These are phyloP conservation scores for Sarcodon sp. DNA, from an alignment of 768 basidiomycete genomes.

Conservation along the genomic window DNA sequence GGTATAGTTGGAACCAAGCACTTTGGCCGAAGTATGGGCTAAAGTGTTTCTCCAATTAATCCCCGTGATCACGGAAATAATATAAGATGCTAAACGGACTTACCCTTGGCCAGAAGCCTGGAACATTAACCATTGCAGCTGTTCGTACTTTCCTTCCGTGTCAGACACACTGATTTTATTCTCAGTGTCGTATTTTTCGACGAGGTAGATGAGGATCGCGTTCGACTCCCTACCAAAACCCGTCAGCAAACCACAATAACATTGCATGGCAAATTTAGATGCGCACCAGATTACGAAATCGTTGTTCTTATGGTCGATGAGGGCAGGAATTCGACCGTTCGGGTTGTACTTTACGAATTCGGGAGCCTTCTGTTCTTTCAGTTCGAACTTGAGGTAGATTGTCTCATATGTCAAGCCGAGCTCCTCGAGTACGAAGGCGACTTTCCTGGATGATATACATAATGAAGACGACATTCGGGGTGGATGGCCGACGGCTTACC, in stretches of 20 bases:
- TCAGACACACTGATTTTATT: slow-evolving; percentile 14
- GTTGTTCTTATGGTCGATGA: slow-evolving; percentile 18
- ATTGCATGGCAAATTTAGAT: not conserved
- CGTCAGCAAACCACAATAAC: not conserved
- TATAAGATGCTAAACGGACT: not conserved
- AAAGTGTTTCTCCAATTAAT: not conserved
- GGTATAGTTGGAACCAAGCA: slow-evolving; percentile 13
- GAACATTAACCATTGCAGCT: slow-evolving; percentile 33
- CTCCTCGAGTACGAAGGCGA: slow-evolving; percentile 13
- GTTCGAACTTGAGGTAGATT: slow-evolving; percentile 12
- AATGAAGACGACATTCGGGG: not conserved
- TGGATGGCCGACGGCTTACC: slow-evolving; percentile 5
- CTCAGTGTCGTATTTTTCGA: slow-evolving; percentile 31
- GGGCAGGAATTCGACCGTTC: slow-evolving; percentile 23
- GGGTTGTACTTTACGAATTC: slow-evolving; percentile 16
- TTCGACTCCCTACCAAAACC: slow-evolving; percentile 16
- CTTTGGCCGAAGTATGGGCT: slow-evolving; percentile 17
- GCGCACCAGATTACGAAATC: slow-evolving; percentile 18
- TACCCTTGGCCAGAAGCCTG: slow-evolving; percentile 18
- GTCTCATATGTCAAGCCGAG: slow-evolving; percentile 15
- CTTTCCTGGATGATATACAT: slow-evolving; percentile 9
- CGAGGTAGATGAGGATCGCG: slow-evolving; percentile 30
- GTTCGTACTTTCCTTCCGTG: slow-evolving; percentile 6
- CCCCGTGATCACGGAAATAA: not conserved
- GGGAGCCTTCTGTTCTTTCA: slow-evolving; percentile 13